Conservation (phyloP, 805 yeast genomes). For the Pichia sporocuriosa region DNA sequence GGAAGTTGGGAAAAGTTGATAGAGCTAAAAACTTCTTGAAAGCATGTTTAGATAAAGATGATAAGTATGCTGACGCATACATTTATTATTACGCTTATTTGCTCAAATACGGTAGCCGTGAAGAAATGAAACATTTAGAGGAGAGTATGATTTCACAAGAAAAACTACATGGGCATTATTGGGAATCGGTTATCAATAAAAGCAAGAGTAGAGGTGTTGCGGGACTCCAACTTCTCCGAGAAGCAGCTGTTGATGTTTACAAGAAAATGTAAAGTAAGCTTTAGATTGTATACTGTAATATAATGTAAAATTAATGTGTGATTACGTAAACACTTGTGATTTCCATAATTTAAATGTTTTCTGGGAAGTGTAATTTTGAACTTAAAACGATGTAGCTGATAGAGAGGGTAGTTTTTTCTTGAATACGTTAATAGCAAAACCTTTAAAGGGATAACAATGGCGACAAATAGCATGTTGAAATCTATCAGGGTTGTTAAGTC, state of each 20-base stretch:
- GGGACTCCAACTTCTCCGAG: slow-evolving; percentile 18
- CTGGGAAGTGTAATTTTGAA: no score
- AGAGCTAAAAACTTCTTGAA: slow-evolving; percentile 73
- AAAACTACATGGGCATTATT: slow-evolving; percentile 56
- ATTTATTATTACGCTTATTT: slow-evolving; percentile 51
- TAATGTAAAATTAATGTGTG: background rate
- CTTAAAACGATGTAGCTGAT: no score
- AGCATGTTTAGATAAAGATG: slow-evolving; percentile 45
- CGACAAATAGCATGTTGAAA: no score
- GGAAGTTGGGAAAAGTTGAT: slow-evolving; percentile 53
- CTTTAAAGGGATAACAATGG: no score
- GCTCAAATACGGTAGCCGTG: slow-evolving; percentile 32
- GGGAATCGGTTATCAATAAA: slow-evolving; percentile 49
- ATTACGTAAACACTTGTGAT: no score
- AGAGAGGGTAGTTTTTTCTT: no score
- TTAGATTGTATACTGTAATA: background rate
- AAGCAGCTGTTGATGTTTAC: slow-evolving; percentile 11
- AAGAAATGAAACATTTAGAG: slow-evolving; percentile 33
- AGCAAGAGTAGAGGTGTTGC: slow-evolving; percentile 28
- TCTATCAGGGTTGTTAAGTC: no score
- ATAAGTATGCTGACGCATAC: slow-evolving; percentile 72
- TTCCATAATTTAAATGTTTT: no score
- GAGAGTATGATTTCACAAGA: slow-evolving; percentile 35
- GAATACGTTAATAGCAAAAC: no score
- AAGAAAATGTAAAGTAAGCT: background rate